Evolutionary conservation across 208 protist genomes (phyloP).

Genomic region (Porcisia deanei): DNA sequence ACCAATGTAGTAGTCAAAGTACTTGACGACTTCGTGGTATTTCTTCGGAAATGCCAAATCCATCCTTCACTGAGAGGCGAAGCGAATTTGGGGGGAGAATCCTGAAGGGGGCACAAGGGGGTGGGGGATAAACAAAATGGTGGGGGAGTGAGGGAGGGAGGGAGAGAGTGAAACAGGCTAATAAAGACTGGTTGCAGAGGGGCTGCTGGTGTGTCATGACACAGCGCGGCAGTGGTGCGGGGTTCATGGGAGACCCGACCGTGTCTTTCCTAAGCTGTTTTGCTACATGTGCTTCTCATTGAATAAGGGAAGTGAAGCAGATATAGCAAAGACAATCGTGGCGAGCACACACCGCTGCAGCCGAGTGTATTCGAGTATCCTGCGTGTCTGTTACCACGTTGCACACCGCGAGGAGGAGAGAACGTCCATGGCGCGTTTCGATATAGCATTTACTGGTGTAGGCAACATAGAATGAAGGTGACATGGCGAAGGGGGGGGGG

Average conservation of each 20-base stretch:
- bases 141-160: neutral
- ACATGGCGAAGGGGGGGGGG: neutral
- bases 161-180: neutral
- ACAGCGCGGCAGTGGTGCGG: neutral
- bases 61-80: slow-evolving; percentile 24
- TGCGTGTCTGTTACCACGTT: neutral
- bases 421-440: neutral
- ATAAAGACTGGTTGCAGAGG: neutral
- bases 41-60: slow-evolving; percentile 72
- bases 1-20: slow-evolving; percentile 63
- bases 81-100: neutral
- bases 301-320: neutral
- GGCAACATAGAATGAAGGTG: neutral
- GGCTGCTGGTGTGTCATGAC: neutral
- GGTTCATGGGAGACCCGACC: neutral
- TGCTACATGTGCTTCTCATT: no score
- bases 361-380: neutral
- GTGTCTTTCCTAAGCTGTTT: neutral
- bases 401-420: neutral
- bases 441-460: neutral
- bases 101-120: neutral
- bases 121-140: neutral
- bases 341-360: neutral
- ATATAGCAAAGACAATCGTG: neutral
- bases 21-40: slow-evolving; percentile 54